phyloP scores from a whole-genome alignment of 345 rosid genomes.

The Geranium brycei region DNA sequence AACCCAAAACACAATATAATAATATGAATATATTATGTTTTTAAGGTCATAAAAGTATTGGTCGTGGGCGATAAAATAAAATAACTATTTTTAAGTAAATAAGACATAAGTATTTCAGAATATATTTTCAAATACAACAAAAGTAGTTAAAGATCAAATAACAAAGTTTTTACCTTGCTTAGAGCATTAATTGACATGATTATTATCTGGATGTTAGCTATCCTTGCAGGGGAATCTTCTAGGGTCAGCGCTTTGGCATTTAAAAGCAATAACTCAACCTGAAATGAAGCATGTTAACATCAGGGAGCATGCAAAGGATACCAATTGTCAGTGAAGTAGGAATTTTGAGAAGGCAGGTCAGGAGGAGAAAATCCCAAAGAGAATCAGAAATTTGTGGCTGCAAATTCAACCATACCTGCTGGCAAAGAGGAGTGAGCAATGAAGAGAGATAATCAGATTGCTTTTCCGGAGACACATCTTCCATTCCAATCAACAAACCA shows the following conservation, averaged over 20 bases:
- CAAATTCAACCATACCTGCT: constrained; percentile 44
- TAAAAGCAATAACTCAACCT: constrained; percentile 56
- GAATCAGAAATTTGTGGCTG: neutral
- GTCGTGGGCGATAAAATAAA: too few species aligned
- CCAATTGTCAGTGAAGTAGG: neutral
- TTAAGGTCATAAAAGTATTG: neutral
- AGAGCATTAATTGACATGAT: constrained; percentile 84
- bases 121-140: too few species aligned
- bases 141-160: neutral
- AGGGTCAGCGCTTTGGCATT: constrained; percentile 34
- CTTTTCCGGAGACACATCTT: constrained; percentile 69
- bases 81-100: too few species aligned
- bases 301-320: constrained; percentile 10
- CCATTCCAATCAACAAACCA: constrained; percentile 81
- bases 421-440: constrained; percentile 77
- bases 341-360: too few species aligned
- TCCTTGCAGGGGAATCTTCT: constrained; percentile 43
- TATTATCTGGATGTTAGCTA: constrained; percentile 54
- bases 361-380: too few species aligned
- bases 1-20: neutral
- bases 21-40: neutral
- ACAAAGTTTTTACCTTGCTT: constrained; percentile 62
- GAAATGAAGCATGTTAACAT: constrained; percentile 16
- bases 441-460: constrained; percentile 85
- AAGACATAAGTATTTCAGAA: too few species aligned